These are phyloP conservation scores for Triangularia verruculosa DNA, from an alignment of 2,329 filamentous ascomycete species.

Conservation along the genomic window DNA sequence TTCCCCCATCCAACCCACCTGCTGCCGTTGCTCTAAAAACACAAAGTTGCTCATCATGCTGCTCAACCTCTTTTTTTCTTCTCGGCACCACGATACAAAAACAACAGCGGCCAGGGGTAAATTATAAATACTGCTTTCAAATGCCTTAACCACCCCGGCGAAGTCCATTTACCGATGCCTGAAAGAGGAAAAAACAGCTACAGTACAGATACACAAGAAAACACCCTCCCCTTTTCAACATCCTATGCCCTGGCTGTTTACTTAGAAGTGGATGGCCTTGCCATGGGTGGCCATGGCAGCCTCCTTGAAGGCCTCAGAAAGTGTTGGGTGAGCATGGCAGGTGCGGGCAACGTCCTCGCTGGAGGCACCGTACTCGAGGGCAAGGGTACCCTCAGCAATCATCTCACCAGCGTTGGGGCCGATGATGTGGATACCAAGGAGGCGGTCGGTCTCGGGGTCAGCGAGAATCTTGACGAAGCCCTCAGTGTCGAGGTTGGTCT, in stretches of 20 bases:
- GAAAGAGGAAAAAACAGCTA: conserved; percentile 25
- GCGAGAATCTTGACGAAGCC: conserved; percentile 96
- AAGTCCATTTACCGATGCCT: conserved; percentile 28
- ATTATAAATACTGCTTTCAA: conserved; percentile 13
- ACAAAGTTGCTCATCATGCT: background rate
- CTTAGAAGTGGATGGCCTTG: conserved; percentile 93
- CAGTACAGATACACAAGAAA: conserved; percentile 30
- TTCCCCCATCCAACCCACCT: background rate
- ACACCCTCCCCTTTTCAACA: conserved; percentile 1
- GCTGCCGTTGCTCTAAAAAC: background rate
- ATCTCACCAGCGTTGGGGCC: conserved; percentile 96
- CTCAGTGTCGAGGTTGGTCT: conserved; percentile 96
- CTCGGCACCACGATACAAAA: background rate
- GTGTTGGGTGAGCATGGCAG: conserved; percentile 92
- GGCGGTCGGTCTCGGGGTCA: conserved; percentile 92
- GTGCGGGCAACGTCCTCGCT: conserved; percentile 93
- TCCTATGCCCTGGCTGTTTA: background rate
- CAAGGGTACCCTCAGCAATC: conserved; percentile 96
- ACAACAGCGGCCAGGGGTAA: conserved; percentile 11
- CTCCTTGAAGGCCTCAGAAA: conserved; percentile 99
- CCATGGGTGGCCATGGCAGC: conserved; percentile 96
- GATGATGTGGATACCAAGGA: conserved; percentile 94
- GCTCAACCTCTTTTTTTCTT: background rate
- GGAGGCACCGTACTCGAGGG: conserved; percentile 92
- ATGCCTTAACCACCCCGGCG: conserved; percentile 17